Evolutionary conservation across 495 filamentous ascomycete genomes (phyloP), one percentile per base, ranked within the genome.

Genomic region (Talaromyces wortmannii): DNA sequence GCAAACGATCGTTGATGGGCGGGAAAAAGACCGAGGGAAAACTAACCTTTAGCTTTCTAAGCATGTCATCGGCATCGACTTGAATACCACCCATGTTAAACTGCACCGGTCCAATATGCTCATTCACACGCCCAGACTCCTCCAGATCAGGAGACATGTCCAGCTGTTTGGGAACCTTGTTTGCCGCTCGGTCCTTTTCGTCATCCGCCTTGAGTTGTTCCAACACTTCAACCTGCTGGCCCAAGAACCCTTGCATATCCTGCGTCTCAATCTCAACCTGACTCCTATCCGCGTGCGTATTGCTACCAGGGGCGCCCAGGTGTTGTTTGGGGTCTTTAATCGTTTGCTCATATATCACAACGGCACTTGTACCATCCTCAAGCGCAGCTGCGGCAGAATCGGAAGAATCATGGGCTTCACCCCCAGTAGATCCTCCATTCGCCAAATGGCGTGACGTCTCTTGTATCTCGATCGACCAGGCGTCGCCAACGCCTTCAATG

Each of bases 21-120:
- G 11, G 16, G 4, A 30, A 46, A 40, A 29, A 42, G 15, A 43
- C 18, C 2, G 45, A 29, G 40, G 29, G 36, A 16, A 16, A 31
- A 63, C 73, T 60, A 72, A 94, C 91, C 81, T 90, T 90, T 46
- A 96, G 76, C 64, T 88, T 83, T 65, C 91, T 87, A 49, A 96
- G 69, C 88, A 95, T 94, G 58, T 96, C 94, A 62, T 97, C 92
- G 7, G 91, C 91, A 71, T 97, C 91, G 7, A 97, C 90, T 64
- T 97, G 92, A 53, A 97, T 96, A 54, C 92, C 92, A 17, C 92
- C 92, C 80, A 96, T 90, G 63, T 97, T 97, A 69, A 96, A 95
- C 61, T 97, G 91, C 56, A 96, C 91, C 3, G 92, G 92, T 0
- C 92, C 92, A 57, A 96, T 95, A 59, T 96, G 90, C 63, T 96